Evolutionary conservation across 2,329 filamentous ascomycete genomes (phyloP), one percentile per base, ranked within the genome.

Genomic region (Graphiopsis chlorocephala): DNA sequence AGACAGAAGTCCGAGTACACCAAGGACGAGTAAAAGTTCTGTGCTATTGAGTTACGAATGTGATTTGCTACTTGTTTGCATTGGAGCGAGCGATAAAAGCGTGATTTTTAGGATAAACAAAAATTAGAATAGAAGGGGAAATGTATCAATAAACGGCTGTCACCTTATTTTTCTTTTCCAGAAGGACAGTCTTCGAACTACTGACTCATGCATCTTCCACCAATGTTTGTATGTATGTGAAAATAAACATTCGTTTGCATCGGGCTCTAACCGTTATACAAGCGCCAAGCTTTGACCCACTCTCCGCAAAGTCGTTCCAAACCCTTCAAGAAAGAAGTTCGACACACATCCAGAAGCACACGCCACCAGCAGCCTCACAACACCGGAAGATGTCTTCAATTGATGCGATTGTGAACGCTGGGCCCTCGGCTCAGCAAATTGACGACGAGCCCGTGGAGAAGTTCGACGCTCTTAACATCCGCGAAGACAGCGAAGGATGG

Each of bases 401-500:
- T 53, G 61, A 64, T 64, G 55, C 53, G 14, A 50, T 64, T 20
- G 53, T 64, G 12, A 59, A 57, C 61, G 25, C 53, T 29, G 53
- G 61, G 3, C 53, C 53, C 3, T 64, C 61, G 2, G 47, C 53
- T 31, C 25, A 33, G 26, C 28, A 55, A 17, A 29, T 52, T 45
- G 65, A 64, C 14, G 68, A 69, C 15, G 66, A 69, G n/a, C 64
- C 42, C 31, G 52, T 47, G 38, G 65, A 70, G 17, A 50, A 61
- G 1, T 62, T 69, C 11, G 67, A 68, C 45, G 68, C 68, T 50
- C 63, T 73, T 53, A 69, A 73, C 52, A 65, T 75, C 48, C 67
- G 71, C 25, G 73, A 74, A 20, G 75, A 77, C 50, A 76, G 74
- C 29, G 76, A 78, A 28, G 79, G 78, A 47, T 82, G 80, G 79